A percentile compares a stretch with the other conserved stretches of the same genome.
Conservation (phyloP, 2,329 filamentous ascomycete genomes). For the Curvularia spicifera region DNA sequence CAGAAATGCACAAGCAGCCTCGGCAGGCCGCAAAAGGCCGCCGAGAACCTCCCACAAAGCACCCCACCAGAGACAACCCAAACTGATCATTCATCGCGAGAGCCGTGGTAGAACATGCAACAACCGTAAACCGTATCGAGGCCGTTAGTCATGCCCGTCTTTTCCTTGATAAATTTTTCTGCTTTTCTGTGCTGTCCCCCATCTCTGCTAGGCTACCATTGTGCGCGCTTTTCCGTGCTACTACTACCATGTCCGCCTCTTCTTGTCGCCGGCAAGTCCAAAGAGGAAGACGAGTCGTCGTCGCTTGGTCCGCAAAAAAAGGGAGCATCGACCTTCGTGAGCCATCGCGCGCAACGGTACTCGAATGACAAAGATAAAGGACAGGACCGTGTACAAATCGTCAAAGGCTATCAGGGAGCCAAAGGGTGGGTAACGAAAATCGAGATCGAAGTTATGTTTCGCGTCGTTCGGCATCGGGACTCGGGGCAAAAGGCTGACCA, state of each 20-base stretch:
- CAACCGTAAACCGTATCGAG: conserved; percentile 35
- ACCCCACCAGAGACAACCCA: conserved; percentile 21
- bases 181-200: conserved; percentile 2
- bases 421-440: conserved; percentile 45
- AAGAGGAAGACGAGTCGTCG: conserved; percentile 25
- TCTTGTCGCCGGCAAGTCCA: conserved; percentile 34
- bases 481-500: conserved; percentile 41
- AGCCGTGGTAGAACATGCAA: conserved; percentile 23
- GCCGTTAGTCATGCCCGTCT: conserved; percentile 34
- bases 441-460: conserved; percentile 41
- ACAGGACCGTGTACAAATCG: conserved; percentile 38
- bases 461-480: conserved; percentile 39
- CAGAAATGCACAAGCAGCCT: conserved; percentile 14
- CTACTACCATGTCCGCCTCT: conserved; percentile 24
- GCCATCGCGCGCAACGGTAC: conserved; percentile 24
- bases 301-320: conserved; percentile 17
- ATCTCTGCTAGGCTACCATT: conserved; percentile 8
- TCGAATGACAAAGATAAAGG: conserved; percentile 29
- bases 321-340: conserved; percentile 6
- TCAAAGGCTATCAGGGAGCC: conserved; percentile 38
- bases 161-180: conserved; percentile 18
- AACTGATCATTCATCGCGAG: conserved; percentile 22
- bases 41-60: conserved; percentile 14
- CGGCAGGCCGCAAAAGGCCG: conserved; percentile 8
- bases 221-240: conserved; percentile 9